These are phyloP conservation scores for Helicosporidium sp. DNA, from an alignment of 139 green algal species.

Conservation along the genomic window DNA sequence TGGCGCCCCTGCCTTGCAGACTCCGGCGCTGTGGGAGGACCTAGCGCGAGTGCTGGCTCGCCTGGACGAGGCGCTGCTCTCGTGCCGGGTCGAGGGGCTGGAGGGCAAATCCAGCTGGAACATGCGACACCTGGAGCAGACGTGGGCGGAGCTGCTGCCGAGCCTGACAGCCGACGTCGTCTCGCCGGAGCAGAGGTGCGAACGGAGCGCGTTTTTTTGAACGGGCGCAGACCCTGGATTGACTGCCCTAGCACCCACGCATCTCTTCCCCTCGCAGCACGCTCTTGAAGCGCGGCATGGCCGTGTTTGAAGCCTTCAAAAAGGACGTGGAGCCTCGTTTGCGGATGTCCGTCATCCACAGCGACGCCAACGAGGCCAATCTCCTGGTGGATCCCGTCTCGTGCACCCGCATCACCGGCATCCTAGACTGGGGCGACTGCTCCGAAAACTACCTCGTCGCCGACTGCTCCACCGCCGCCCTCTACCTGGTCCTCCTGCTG, in stretches of 20 bases:
- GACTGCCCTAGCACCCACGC: no score
- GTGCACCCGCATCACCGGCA: background rate
- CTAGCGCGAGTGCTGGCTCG: slow-evolving; percentile 1
- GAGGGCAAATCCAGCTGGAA: slow-evolving; percentile 1
- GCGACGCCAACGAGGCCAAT: slow-evolving; percentile 8
- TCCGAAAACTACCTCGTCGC: background rate
- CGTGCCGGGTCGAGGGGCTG: background rate
- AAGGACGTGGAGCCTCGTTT: background rate
- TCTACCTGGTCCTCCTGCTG: slow-evolving; percentile 1
- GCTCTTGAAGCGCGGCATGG: slow-evolving; percentile 1
- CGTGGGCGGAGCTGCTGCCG: background rate
- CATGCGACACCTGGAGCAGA: background rate
- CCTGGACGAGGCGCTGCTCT: background rate
- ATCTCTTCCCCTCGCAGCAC: no score
- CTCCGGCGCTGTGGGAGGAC: background rate
- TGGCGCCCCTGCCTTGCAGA: background rate
- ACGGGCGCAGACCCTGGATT: no score
- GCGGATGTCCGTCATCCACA: slow-evolving; percentile 3
- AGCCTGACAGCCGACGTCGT: background rate
- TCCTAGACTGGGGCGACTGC: slow-evolving; percentile 7
- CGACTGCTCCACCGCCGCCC: background rate
- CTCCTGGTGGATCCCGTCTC: slow-evolving; percentile 5
- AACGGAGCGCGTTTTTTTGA: no score
- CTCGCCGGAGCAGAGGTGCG: background rate
- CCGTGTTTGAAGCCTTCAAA: background rate